These are phyloP conservation scores for Candida maltosa DNA, from an alignment of 805 yeast genomes.

Conservation along the genomic window DNA sequence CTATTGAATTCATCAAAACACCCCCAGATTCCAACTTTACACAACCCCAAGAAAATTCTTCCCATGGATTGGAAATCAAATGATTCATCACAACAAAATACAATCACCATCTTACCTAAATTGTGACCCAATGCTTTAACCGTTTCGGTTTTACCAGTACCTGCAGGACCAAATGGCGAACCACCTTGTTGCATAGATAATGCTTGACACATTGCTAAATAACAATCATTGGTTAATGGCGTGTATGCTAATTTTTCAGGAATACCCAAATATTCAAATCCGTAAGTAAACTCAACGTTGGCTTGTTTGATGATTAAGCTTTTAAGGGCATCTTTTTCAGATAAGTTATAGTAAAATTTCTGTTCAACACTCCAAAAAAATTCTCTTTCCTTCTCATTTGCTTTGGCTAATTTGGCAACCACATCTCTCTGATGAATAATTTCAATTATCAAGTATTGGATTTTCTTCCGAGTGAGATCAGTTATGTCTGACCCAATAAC, in stretches of 20 bases:
- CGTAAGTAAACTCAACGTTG: constrained; percentile 53
- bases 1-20: constrained; percentile 96
- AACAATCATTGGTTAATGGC: constrained; percentile 63
- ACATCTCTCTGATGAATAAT: constrained; percentile 55
- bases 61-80: constrained; percentile 81
- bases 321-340: constrained; percentile 19
- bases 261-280: constrained; percentile 79
- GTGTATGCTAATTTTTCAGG: constrained; percentile 75
- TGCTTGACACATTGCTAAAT: constrained; percentile 70
- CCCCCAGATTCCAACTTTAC: constrained; percentile 88
- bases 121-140: constrained; percentile 79
- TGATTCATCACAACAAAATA: constrained; percentile 87
- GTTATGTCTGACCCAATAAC: constrained; percentile 18
- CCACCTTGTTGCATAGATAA: constrained; percentile 77
- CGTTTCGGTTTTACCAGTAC: constrained; percentile 94
- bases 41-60: constrained; percentile 72
- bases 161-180: constrained; percentile 93
- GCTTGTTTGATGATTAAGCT: constrained; percentile 51
- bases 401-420: constrained; percentile 12
- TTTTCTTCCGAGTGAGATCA: constrained; percentile 35
- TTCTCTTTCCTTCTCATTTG: constrained; percentile 5
- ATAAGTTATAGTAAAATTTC: constrained; percentile 38
- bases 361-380: constrained; percentile 54
- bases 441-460: constrained; percentile 67
- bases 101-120: constrained; percentile 77